phyloP scores from a whole-genome alignment of 2,329 filamentous ascomycete genomes.

The Pseudogymnoascus sp. region DNA sequence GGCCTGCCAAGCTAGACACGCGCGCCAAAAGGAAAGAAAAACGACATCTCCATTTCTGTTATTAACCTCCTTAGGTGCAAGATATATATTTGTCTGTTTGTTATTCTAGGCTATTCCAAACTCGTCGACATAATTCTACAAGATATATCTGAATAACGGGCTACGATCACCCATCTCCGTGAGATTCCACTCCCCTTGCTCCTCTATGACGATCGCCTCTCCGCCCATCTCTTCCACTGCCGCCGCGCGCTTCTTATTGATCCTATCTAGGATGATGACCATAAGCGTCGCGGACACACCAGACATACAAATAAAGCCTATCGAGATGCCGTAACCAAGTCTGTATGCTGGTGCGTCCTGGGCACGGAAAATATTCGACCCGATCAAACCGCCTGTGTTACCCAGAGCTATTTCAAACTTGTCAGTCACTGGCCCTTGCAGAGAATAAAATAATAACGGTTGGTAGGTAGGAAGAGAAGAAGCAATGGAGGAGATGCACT shows the following conservation, averaged over 20 bases:
- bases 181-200: slow-evolving; percentile 7
- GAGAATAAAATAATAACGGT: neutral
- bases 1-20: too few relatives aligned
- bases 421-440: neutral
- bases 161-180: slow-evolving; percentile 14
- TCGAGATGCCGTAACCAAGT: slow-evolving; percentile 16
- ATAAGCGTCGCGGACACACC: slow-evolving; percentile 32
- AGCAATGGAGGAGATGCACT: neutral
- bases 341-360: slow-evolving; percentile 12
- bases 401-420: slow-evolving; percentile 21
- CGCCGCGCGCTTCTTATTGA: slow-evolving; percentile 40
- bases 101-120: neutral
- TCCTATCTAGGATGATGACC: slow-evolving; percentile 34
- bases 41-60: too few relatives aligned
- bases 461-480: neutral
- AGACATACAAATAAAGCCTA: slow-evolving; percentile 31
- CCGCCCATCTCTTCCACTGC: neutral
- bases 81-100: too few relatives aligned
- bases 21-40: too few relatives aligned
- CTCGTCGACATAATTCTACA: neutral
- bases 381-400: slow-evolving; percentile 17
- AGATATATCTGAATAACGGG: slow-evolving; percentile 15
- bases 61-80: too few relatives aligned
- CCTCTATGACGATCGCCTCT: neutral
- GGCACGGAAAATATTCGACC: slow-evolving; percentile 14